These are phyloP conservation scores for Remersonia thermophila DNA, from an alignment of 2,329 filamentous ascomycete species.

Conservation along the genomic window DNA sequence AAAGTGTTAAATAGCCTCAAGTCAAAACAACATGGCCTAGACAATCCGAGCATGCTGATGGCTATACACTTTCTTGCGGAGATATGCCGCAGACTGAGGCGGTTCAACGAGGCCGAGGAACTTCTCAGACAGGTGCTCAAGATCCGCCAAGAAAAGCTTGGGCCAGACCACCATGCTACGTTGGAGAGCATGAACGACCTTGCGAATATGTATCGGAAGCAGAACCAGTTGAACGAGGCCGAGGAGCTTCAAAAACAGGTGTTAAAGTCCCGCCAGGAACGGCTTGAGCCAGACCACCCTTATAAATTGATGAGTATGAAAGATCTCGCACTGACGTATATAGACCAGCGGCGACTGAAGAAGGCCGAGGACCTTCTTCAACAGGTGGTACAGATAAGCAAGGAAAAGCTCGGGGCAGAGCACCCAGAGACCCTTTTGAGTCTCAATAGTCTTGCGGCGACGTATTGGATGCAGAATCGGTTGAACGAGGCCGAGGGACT, in stretches of 20 bases:
- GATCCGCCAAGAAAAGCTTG: slow-evolving; percentile 5
- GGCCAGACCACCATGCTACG: slow-evolving; percentile 4
- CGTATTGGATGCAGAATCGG: neutral
- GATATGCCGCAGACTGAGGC: neutral
- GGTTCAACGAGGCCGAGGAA: neutral
- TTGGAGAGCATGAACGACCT: neutral
- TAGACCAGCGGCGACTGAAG: neutral
- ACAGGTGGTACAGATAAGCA: slow-evolving; percentile 7
- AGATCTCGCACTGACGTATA: neutral
- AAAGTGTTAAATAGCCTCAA: slow-evolving; percentile 7
- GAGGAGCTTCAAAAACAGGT: neutral
- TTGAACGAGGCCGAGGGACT: neutral
- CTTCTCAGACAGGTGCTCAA: slow-evolving; percentile 1
- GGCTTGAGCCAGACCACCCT: slow-evolving; percentile 8
- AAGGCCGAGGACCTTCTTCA: neutral
- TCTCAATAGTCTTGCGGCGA: slow-evolving; percentile 7
- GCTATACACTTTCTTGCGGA: slow-evolving; percentile 9
- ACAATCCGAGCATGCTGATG: slow-evolving; percentile 9
- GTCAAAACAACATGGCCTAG: slow-evolving; percentile 7
- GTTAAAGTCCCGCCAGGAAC: slow-evolving; percentile 4
- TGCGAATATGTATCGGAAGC: too few species aligned
- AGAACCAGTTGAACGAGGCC: neutral
- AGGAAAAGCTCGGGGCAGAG: slow-evolving; percentile 8
- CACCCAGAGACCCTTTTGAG: slow-evolving; percentile 10
- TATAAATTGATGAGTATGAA: too few species aligned